These are phyloP conservation scores for Kwoniella shivajii DNA, from an alignment of 1,284 basidiomycete species.

Conservation along the genomic window DNA sequence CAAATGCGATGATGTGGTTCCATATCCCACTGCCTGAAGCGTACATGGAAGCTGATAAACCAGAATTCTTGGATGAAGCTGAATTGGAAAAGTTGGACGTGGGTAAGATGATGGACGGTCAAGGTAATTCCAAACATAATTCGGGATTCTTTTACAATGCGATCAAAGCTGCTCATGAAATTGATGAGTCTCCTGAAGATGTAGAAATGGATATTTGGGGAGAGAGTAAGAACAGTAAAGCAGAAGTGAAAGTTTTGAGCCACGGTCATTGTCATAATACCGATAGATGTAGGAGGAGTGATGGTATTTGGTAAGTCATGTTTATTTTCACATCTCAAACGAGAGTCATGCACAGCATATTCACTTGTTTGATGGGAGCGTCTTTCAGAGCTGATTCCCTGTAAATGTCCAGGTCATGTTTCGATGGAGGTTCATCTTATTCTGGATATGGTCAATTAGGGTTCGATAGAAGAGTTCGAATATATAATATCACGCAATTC, in stretches of 20 bases:
- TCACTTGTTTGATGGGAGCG: not conserved
- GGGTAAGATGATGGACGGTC: constrained; percentile 65
- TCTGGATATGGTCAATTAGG: constrained; percentile 79
- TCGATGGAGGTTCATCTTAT: constrained; percentile 88
- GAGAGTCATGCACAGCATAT: not conserved
- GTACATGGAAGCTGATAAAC: constrained; percentile 18
- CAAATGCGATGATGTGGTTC: constrained; percentile 92
- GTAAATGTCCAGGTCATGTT: constrained; percentile 71
- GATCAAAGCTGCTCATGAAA: constrained; percentile 59
- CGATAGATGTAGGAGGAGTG: constrained; percentile 81
- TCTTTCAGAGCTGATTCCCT: not conserved
- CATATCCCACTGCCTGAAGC: constrained; percentile 83
- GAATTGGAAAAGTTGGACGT: constrained; percentile 65
- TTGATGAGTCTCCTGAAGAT: constrained; percentile 45
- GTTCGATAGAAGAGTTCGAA: constrained; percentile 84
- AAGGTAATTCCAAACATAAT: constrained; percentile 65
- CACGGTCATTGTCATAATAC: constrained; percentile 87
- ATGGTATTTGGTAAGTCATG: constrained; percentile 70
- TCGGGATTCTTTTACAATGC: constrained; percentile 80
- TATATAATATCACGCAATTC: constrained; percentile 80
- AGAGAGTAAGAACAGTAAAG: constrained; percentile 52
- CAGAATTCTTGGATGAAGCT: constrained; percentile 54
- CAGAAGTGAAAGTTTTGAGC: constrained; percentile 62
- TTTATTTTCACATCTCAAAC: not conserved
- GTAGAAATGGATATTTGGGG: constrained; percentile 32